phyloP scores from a whole-genome alignment of 192 early-diverging fungal species.

The Kickxella alabastrina region DNA sequence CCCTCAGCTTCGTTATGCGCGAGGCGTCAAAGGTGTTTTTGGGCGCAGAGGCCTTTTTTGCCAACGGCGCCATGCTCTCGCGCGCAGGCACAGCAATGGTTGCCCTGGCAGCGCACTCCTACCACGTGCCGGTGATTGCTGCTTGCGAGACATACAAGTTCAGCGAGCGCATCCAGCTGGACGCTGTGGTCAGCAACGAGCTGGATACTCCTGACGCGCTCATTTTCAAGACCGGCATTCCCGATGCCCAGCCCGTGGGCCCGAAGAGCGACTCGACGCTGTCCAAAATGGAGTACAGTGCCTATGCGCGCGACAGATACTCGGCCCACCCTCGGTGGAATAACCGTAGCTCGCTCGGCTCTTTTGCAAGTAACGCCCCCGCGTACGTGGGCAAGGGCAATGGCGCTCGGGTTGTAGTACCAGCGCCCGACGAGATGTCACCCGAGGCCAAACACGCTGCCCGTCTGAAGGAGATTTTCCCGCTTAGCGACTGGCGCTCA shows the following conservation, averaged over 20 bases:
- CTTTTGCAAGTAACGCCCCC: constrained; percentile 6
- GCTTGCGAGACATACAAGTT: constrained; percentile 97
- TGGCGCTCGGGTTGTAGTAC: constrained; percentile 6
- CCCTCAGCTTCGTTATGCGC: constrained; percentile 69
- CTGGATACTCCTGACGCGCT: constrained; percentile 86
- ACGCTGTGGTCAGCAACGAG: constrained; percentile 97
- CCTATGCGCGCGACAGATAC: constrained; percentile 51
- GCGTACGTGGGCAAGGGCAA: constrained; percentile 18
- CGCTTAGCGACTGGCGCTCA: constrained; percentile 71
- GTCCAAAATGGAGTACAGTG: constrained; percentile 50
- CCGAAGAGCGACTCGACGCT: constrained; percentile 25
- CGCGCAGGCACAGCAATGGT: constrained; percentile 88
- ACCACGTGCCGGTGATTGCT: constrained; percentile 92
- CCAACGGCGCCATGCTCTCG: constrained; percentile 89
- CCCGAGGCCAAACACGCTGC: constrained; percentile 24
- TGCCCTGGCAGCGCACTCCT: constrained; percentile 82
- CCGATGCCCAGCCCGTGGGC: constrained; percentile 43
- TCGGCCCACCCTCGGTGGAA: constrained; percentile 47
- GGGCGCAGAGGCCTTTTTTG: constrained; percentile 87
- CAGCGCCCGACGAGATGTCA: constrained; percentile 11
- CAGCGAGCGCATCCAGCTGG: constrained; percentile 82
- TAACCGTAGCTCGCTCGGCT: constrained; percentile 22
- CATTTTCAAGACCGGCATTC: constrained; percentile 51
- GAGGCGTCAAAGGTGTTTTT: constrained; percentile 90
- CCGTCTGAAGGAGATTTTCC: constrained; percentile 16